phyloP scores from a whole-genome alignment of 1,284 basidiomycete species.

The Boletus hoseneyae region DNA sequence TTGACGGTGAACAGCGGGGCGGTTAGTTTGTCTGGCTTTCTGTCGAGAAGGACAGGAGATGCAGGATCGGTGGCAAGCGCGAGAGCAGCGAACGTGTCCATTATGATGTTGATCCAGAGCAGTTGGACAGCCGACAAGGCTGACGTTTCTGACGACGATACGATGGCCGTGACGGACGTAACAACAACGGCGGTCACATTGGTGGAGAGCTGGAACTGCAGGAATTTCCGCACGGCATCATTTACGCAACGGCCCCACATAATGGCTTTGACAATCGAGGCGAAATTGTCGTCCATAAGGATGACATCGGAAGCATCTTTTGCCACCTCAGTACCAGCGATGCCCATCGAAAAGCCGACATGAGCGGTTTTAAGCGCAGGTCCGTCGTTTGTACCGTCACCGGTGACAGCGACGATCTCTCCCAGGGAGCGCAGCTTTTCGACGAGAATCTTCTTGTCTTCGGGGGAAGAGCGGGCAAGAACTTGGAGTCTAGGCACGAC shows the following conservation, averaged over 20 bases:
- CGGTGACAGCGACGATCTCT: constrained; percentile 95
- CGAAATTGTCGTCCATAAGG: constrained; percentile 97
- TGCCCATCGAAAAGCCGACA: constrained; percentile 98
- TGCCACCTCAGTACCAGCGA: constrained; percentile 97
- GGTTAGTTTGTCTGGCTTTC: constrained; percentile 87
- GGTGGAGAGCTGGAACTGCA: constrained; percentile 97
- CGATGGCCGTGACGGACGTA: constrained; percentile 89
- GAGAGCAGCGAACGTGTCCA: constrained; percentile 98
- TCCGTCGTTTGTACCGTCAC: constrained; percentile 98
- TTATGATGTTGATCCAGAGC: constrained; percentile 96
- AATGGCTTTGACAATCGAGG: constrained; percentile 94
- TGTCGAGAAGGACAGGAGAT: constrained; percentile 73
- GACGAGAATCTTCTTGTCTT: constrained; percentile 95
- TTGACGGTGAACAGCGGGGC: constrained; percentile 88
- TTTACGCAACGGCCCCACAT: constrained; percentile 99
- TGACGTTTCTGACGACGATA: constrained; percentile 73
- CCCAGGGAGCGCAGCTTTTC: constrained; percentile 85
- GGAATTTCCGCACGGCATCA: constrained; percentile 94
- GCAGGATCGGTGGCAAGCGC: constrained; percentile 97
- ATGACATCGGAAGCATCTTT: constrained; percentile 99
- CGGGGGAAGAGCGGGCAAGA: constrained; percentile 93
- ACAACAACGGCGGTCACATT: constrained; percentile 96
- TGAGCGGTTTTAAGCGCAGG: constrained; percentile 94
- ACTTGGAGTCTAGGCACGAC: constrained; percentile 72
- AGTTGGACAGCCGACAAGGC: constrained; percentile 94